Percentiles rank a stretch among this genome's conserved stretches.
Conservation (phyloP, 192 early-diverging fungal genomes). For the Rhizoclosmatium sp. region DNA sequence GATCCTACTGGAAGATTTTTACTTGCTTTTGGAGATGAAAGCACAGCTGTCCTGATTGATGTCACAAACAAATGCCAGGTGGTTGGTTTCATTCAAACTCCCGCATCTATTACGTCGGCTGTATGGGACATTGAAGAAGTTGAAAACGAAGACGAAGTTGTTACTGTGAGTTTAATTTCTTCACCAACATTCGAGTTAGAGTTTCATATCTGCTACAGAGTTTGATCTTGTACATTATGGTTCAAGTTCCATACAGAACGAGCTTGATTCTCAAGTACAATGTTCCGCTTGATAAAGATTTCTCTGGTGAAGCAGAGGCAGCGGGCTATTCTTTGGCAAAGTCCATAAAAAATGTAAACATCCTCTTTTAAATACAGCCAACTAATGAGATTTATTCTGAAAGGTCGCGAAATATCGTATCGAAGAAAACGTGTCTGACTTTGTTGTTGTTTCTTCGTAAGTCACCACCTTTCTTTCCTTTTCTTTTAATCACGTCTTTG, state of each 20-base stretch:
- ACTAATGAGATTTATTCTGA: too few species aligned
- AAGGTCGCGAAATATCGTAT: conserved; percentile 46
- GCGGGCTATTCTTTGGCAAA: background rate
- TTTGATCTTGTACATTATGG: background rate
- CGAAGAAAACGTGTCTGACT: conserved; percentile 48
- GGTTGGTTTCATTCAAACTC: conserved; percentile 42
- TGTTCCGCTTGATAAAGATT: background rate
- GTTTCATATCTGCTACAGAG: background rate
- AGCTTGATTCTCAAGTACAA: background rate
- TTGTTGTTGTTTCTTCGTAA: conserved; percentile 47
- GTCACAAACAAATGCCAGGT: conserved; percentile 35
- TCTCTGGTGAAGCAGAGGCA: background rate
- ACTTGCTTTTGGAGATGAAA: conserved; percentile 28
- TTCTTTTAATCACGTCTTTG: background rate
- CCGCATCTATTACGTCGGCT: conserved; percentile 18
- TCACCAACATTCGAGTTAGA: background rate
- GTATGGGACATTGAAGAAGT: conserved; percentile 53
- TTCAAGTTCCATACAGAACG: background rate
- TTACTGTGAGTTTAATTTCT: background rate
- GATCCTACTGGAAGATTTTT: conserved; percentile 55
- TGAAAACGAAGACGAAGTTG: background rate
- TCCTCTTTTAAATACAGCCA: too few species aligned
- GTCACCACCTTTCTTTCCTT: conserved; percentile 15
- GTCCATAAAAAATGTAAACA: background rate
- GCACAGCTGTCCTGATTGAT: conserved; percentile 40